Evolutionary conservation across 116 monocot genomes (phyloP).

Genomic region (Thalassia testudinum): DNA sequence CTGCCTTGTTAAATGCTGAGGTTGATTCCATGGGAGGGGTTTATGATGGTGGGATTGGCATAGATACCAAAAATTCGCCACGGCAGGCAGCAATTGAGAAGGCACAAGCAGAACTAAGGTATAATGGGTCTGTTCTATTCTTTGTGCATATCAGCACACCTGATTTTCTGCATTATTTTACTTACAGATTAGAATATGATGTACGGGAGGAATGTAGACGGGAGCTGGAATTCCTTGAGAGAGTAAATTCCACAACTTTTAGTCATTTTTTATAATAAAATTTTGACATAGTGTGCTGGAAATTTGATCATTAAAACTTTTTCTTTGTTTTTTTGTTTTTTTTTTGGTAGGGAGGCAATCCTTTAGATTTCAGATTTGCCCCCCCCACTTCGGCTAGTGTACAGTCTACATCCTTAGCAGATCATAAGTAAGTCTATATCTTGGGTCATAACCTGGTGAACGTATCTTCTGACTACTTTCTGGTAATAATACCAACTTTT

Average conservation of each 20-base stretch:
- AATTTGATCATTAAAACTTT: too few relatives aligned
- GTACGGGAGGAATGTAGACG: slow-evolving; percentile 78
- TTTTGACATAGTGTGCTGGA: too few relatives aligned
- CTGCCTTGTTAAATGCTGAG: slow-evolving; percentile 32
- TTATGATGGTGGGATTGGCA: slow-evolving; percentile 44
- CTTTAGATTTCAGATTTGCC: slow-evolving; percentile 79
- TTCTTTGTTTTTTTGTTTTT: too few relatives aligned
- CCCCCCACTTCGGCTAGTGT: slow-evolving; percentile 48
- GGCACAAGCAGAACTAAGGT: slow-evolving; percentile 76
- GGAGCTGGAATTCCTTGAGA: slow-evolving; percentile 92
- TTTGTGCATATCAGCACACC: not conserved
- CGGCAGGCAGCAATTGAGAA: slow-evolving; percentile 65
- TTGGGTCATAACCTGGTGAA: not conserved
- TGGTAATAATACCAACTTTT: not conserved
- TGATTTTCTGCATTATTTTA: not conserved
- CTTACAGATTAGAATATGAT: slow-evolving; percentile 70
- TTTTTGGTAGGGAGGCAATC: slow-evolving; percentile 98
- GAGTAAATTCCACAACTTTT: slow-evolving; percentile 21
- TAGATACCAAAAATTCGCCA: slow-evolving; percentile 62
- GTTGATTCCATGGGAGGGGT: slow-evolving; percentile 78
- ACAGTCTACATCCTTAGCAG: slow-evolving; percentile 74
- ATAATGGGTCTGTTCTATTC: not conserved
- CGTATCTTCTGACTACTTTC: not conserved
- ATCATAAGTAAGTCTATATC: slow-evolving; percentile 37
- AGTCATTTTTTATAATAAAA: too few relatives aligned